Conservation (phyloP, 1,284 basidiomycete genomes). For the Vanrija sp. region DNA sequence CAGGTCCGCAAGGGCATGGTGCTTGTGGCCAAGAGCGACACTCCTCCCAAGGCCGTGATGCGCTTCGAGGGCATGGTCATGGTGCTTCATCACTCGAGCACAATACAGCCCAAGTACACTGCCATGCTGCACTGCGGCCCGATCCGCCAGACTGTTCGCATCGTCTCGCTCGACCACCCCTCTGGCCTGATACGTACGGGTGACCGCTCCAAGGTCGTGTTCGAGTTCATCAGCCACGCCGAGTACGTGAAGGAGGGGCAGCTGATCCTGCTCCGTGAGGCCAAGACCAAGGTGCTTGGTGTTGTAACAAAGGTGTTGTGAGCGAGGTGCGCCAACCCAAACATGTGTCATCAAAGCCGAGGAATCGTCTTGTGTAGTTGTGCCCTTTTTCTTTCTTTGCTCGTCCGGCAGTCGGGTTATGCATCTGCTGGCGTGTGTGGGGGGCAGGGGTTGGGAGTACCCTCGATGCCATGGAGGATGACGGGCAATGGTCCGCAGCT, state of each 20-base stretch:
- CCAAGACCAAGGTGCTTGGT: conserved; percentile 76
- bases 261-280: conserved; percentile 85
- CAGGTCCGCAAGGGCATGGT: conserved; percentile 94
- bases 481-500: no score
- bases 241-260: conserved; percentile 89
- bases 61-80: conserved; percentile 44
- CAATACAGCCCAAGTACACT: conserved; percentile 84
- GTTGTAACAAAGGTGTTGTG: conserved; percentile 38
- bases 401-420: no score
- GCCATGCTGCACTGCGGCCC: conserved; percentile 51
- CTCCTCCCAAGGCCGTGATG: conserved; percentile 58
- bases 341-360: no score
- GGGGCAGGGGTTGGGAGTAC: no score
- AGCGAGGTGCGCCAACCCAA: no score
- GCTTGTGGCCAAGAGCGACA: conserved; percentile 72
- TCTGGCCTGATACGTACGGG: conserved; percentile 83
- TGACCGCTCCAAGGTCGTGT: conserved; percentile 80
- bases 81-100: conserved; percentile 74
- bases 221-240: conserved; percentile 76
- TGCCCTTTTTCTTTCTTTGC: no score
- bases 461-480: no score
- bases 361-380: no score
- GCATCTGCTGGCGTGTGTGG: no score
- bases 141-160: conserved; percentile 73
- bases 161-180: conserved; percentile 81